phyloP scores from a whole-genome alignment of 2,329 filamentous ascomycete species.

The Apiospora phragmitis region DNA sequence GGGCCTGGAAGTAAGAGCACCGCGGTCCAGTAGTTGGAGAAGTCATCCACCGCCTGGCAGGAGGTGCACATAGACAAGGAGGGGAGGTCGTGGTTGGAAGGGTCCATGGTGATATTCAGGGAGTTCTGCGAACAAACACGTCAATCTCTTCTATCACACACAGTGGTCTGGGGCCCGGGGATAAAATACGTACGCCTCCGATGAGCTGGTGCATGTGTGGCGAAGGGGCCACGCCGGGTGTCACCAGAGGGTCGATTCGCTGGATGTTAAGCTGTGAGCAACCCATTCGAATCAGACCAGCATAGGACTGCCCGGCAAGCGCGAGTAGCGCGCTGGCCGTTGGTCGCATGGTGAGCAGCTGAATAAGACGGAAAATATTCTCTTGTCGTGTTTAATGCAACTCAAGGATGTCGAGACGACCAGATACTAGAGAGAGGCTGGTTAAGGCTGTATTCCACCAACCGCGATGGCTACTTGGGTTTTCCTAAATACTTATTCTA shows the following conservation, averaged over 20 bases:
- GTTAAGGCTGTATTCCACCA: not conserved
- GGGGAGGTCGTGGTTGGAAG: constrained; percentile 26
- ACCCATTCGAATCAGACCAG: not conserved
- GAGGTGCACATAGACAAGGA: constrained; percentile 29
- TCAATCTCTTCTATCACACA: not conserved
- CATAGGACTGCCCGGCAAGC: not conserved
- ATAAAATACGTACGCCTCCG: not conserved
- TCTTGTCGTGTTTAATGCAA: not conserved
- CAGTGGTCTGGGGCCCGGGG: not conserved
- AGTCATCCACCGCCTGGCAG: constrained; percentile 35
- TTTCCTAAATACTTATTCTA: too few species aligned
- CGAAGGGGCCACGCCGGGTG: constrained; percentile 7
- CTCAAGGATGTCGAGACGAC: not conserved
- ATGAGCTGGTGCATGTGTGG: constrained; percentile 10
- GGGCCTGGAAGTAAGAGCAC: constrained; percentile 33
- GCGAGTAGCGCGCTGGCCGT: not conserved
- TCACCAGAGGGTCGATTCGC: constrained; percentile 12
- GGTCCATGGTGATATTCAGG: constrained; percentile 27
- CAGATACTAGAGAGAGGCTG: not conserved
- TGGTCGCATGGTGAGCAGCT: not conserved
- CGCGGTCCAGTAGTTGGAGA: constrained; percentile 34
- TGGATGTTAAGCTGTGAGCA: constrained; percentile 10
- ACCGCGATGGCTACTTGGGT: not conserved
- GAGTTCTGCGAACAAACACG: constrained; percentile 23
- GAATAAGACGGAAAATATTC: not conserved